phyloP scores from a whole-genome alignment of 352 stramenopile genomes.

The Globisporangium perplexum region DNA sequence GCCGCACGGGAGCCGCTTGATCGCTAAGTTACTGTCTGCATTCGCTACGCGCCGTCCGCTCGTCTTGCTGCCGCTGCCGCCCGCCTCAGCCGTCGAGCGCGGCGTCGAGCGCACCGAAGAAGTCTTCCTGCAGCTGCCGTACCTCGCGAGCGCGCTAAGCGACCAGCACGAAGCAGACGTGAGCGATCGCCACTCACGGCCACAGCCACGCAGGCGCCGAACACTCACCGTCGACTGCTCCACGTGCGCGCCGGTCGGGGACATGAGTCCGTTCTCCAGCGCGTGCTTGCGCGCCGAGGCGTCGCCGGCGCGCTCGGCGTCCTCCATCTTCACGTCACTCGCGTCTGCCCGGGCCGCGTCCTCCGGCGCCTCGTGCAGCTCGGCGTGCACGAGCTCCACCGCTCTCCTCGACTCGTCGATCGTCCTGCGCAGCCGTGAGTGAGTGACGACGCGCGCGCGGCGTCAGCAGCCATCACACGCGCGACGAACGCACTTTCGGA shows the following conservation, averaged over 20 bases:
- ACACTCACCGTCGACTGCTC: slow-evolving; percentile 36
- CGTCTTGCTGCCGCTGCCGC: background rate
- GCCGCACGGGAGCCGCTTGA: background rate
- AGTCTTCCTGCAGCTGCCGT: slow-evolving; percentile 54
- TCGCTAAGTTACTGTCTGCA: background rate
- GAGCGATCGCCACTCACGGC: too few species aligned
- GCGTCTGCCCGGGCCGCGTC: slow-evolving; percentile 21
- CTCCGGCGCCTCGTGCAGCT: slow-evolving; percentile 51
- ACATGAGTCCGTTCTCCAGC: slow-evolving; percentile 12
- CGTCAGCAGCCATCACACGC: background rate
- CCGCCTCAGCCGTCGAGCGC: slow-evolving; percentile 20
- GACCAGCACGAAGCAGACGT: background rate
- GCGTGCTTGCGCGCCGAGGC: slow-evolving; percentile 8
- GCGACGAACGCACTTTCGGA: slow-evolving; percentile 31
- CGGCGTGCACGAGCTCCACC: slow-evolving; percentile 52
- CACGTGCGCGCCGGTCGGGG: slow-evolving; percentile 13
- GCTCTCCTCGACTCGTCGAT: slow-evolving; percentile 61
- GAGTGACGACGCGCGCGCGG: background rate
- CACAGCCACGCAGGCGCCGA: background rate
- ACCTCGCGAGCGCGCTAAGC: slow-evolving; percentile 36
- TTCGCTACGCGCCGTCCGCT: background rate
- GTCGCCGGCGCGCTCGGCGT: slow-evolving; percentile 14
- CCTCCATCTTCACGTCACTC: slow-evolving; percentile 22
- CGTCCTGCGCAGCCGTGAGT: slow-evolving; percentile 18
- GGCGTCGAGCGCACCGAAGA: slow-evolving; percentile 54